Evolutionary conservation across 2,329 filamentous ascomycete genomes (phyloP).

Genomic region (Xylaria sp.): DNA sequence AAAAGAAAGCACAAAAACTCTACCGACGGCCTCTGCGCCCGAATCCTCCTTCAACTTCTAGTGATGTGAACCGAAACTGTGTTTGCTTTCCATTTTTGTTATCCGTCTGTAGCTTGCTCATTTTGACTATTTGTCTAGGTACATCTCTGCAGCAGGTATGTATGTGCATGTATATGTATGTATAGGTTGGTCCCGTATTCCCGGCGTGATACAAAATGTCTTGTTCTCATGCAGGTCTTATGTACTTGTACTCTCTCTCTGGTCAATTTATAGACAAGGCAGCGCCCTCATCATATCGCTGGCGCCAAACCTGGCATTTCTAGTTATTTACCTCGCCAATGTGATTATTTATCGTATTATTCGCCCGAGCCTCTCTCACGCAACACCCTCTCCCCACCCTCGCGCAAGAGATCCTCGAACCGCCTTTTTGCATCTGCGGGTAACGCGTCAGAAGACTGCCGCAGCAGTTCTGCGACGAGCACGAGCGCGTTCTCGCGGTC

Average conservation of each 20-base stretch:
- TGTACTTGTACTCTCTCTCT: not conserved
- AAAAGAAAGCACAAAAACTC: constrained; percentile 38
- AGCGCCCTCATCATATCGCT: not conserved
- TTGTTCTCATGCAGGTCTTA: not conserved
- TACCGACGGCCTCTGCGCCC: not conserved
- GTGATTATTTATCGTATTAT: not conserved
- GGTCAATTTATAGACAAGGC: constrained; percentile 7
- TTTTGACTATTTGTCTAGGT: not conserved
- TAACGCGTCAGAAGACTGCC: constrained; percentile 55
- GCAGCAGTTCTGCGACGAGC: constrained; percentile 65
- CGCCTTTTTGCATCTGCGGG: constrained; percentile 52
- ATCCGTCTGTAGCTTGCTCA: not conserved
- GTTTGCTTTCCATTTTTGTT: not conserved
- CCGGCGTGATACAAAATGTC: constrained; percentile 2
- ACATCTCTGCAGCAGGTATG: not conserved
- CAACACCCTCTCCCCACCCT: constrained; percentile 56
- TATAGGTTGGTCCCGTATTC: not conserved
- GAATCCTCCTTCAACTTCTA: not conserved
- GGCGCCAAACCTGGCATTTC: not conserved
- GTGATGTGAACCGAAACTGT: constrained; percentile 8
- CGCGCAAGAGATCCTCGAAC: constrained; percentile 61
- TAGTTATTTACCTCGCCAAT: not conserved
- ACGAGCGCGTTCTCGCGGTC: constrained; percentile 72
- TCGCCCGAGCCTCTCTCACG: not conserved
- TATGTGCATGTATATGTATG: not conserved